Evolutionary conservation across 129 eudicot genomes (phyloP).

Genomic region (Silybum marianum): DNA sequence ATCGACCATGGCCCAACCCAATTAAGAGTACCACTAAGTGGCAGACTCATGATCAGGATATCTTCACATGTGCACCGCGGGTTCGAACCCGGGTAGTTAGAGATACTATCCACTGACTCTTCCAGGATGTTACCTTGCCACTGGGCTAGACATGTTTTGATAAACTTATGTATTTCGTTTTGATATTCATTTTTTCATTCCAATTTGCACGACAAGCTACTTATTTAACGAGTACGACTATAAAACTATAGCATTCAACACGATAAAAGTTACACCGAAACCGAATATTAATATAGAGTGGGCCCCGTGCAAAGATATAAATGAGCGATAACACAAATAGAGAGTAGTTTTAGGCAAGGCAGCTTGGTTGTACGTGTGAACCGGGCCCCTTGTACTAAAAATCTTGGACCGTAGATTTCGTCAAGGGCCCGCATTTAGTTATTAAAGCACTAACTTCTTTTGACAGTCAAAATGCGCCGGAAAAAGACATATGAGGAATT

Average conservation of each 20-base stretch:
- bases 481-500: background rate
- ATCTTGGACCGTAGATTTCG: slow-evolving; percentile 2
- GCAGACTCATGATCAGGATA: too few relatives aligned
- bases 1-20: too few relatives aligned
- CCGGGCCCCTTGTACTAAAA: background rate
- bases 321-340: background rate
- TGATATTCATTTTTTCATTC: too few relatives aligned
- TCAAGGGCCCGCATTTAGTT: background rate
- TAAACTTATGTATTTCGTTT: too few relatives aligned
- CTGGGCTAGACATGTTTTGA: too few relatives aligned
- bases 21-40: too few relatives aligned
- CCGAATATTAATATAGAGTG: background rate
- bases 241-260: too few relatives aligned
- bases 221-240: background rate
- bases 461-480: background rate
- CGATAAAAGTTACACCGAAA: background rate
- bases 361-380: background rate
- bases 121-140: too few relatives aligned
- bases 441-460: background rate
- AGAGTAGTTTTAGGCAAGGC: background rate
- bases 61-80: too few relatives aligned
- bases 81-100: too few relatives aligned
- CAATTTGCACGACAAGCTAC: too few relatives aligned
- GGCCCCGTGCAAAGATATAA: background rate
- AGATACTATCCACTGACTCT: too few relatives aligned